Conservation (phyloP, 768 basidiomycete genomes). For the Boletellus sp. region DNA sequence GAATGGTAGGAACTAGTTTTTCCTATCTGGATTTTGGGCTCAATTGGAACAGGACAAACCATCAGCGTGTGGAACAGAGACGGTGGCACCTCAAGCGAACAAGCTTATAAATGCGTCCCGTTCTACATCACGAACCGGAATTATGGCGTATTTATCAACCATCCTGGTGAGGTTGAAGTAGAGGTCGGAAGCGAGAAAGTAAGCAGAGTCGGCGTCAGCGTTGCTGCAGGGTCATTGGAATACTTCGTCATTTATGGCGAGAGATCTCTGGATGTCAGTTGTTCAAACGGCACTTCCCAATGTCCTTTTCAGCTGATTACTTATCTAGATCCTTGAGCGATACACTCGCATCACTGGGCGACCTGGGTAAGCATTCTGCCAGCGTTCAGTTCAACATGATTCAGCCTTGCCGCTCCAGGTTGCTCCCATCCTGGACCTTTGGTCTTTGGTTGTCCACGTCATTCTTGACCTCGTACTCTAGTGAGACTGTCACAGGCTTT, state of each 20-base stretch:
- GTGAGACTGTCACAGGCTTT: constrained; percentile 65
- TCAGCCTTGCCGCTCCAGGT: constrained; percentile 32
- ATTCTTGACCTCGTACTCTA: constrained; percentile 68
- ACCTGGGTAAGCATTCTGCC: constrained; percentile 10
- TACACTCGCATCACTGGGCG: constrained; percentile 21
- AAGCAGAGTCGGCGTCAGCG: constrained; percentile 58
- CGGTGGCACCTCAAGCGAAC: constrained; percentile 68
- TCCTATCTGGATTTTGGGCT: constrained; percentile 15
- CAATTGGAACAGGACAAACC: constrained; percentile 41
- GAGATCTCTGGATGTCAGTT: constrained; percentile 50
- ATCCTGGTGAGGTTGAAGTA: constrained; percentile 72
- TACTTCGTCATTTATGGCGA: constrained; percentile 71
- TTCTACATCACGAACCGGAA: constrained; percentile 68
- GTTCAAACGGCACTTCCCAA: not conserved
- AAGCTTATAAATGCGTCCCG: constrained; percentile 64
- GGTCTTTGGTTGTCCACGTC: constrained; percentile 78
- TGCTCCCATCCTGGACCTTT: constrained; percentile 71
- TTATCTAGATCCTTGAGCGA: constrained; percentile 14
- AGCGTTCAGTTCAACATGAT: not conserved
- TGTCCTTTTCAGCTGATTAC: not conserved
- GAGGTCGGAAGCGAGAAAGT: constrained; percentile 69
- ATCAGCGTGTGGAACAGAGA: constrained; percentile 72
- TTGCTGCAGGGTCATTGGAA: constrained; percentile 60
- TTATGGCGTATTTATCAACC: constrained; percentile 75
- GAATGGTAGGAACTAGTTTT: constrained; percentile 50